Conservation (phyloP, 306 rosid genomes). For the Sesbania bispinosa region DNA sequence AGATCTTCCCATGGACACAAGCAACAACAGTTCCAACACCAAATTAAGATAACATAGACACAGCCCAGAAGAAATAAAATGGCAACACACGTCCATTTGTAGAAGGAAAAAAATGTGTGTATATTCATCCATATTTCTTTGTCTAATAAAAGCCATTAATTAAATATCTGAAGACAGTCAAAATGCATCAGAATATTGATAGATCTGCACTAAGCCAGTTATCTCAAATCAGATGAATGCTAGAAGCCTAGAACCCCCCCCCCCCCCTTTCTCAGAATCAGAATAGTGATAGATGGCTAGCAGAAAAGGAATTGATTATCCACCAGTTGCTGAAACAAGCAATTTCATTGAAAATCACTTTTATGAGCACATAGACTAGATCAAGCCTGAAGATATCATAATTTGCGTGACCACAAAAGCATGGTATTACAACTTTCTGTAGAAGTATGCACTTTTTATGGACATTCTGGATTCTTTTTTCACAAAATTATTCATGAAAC, state of each 20-base stretch:
- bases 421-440: background rate
- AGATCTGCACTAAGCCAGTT: conserved; percentile 3
- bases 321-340: background rate
- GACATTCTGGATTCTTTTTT: conserved; percentile 2
- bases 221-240: conserved; percentile 10
- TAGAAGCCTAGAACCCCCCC: background rate
- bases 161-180: background rate
- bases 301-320: conserved; percentile 16
- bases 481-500: conserved; percentile 11
- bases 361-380: background rate
- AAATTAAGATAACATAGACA: background rate
- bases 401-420: background rate
- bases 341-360: conserved; percentile 1
- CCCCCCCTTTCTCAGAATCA: background rate
- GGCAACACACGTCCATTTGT: background rate
- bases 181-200: too few species aligned
- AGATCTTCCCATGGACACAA: conserved; percentile 11
- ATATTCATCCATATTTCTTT: conserved; percentile 15
- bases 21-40: conserved; percentile 16
- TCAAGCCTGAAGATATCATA: conserved; percentile 6
- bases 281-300: conserved; percentile 6
- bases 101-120: background rate
- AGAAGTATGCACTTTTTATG: background rate
- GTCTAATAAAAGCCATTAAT: background rate
- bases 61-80: background rate